Percentiles rank a stretch among this genome's conserved stretches.
Conservation (phyloP, 139 green algal species). For the Nannochloris sp. region DNA sequence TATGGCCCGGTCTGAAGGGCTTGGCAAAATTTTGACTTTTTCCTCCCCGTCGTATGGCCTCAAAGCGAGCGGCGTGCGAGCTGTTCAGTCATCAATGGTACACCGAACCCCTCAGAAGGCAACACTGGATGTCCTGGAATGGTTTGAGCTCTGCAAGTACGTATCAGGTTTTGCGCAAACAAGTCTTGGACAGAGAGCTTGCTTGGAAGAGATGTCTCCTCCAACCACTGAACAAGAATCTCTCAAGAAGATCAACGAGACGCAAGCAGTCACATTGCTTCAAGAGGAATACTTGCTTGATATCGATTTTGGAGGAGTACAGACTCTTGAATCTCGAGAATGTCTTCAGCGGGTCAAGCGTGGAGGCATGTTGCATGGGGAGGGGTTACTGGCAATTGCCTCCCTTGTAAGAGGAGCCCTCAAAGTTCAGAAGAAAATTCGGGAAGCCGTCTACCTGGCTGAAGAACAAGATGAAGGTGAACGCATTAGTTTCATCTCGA, state of each 20-base stretch:
- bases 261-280: conserved; percentile 38
- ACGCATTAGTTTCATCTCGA: background rate
- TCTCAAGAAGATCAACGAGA: conserved; percentile 41
- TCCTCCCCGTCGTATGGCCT: too few species aligned
- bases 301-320: conserved; percentile 71
- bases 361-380: conserved; percentile 47
- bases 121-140: background rate
- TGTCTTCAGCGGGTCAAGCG: conserved; percentile 44
- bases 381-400: conserved; percentile 29
- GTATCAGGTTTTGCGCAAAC: conserved; percentile 59
- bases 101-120: too few species aligned
- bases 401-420: conserved; percentile 26
- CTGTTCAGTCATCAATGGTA: too few species aligned
- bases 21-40: too few species aligned
- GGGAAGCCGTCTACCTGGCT: conserved; percentile 9
- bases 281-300: conserved; percentile 40
- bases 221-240: background rate
- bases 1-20: too few species aligned
- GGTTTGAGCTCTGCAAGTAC: conserved; percentile 43
- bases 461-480: conserved; percentile 1
- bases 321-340: conserved; percentile 31
- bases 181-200: conserved; percentile 37
- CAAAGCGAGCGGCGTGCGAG: too few species aligned
- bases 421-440: conserved; percentile 23
- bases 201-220: background rate